Conservation (phyloP, 495 filamentous ascomycete species). For the Hypoxylon rickii region DNA sequence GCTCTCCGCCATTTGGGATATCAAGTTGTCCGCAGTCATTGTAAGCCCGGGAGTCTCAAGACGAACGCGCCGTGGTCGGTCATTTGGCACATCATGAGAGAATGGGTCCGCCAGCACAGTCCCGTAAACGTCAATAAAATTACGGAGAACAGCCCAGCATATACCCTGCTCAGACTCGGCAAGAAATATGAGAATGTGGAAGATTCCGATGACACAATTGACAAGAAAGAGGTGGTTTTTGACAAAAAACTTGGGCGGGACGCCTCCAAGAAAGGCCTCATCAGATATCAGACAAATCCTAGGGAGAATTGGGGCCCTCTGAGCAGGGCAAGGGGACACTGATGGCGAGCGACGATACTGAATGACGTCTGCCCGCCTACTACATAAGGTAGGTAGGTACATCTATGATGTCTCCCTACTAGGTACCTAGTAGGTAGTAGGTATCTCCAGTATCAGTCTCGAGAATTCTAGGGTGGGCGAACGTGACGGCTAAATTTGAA, state of each 20-base stretch:
- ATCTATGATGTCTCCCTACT: no score
- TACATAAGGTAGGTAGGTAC: no score
- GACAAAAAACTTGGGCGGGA: slow-evolving; percentile 79
- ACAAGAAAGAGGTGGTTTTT: slow-evolving; percentile 70
- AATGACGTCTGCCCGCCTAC: no score
- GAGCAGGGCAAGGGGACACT: slow-evolving; percentile 66
- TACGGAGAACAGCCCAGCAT: slow-evolving; percentile 70
- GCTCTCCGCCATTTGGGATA: slow-evolving; percentile 82
- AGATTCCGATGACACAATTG: slow-evolving; percentile 30
- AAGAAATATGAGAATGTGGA: slow-evolving; percentile 35
- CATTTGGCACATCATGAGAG: slow-evolving; percentile 91
- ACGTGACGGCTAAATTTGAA: no score
- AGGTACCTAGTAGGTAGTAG: no score
- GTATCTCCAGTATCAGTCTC: no score
- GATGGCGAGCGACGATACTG: slow-evolving; percentile 1
- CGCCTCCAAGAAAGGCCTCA: slow-evolving; percentile 61
- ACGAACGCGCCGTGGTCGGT: slow-evolving; percentile 88
- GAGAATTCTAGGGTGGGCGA: neutral
- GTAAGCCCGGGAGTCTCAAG: slow-evolving; percentile 83
- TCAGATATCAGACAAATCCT: slow-evolving; percentile 88
- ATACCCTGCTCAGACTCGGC: slow-evolving; percentile 56
- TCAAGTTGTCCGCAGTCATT: slow-evolving; percentile 78
- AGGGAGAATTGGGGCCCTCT: slow-evolving; percentile 92
- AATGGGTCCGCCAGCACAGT: slow-evolving; percentile 79
- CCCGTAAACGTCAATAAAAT: slow-evolving; percentile 73